These are phyloP conservation scores for Cenchrus purpureus DNA, from an alignment of 176 grass and related monocot genomes.

Conservation along the genomic window DNA sequence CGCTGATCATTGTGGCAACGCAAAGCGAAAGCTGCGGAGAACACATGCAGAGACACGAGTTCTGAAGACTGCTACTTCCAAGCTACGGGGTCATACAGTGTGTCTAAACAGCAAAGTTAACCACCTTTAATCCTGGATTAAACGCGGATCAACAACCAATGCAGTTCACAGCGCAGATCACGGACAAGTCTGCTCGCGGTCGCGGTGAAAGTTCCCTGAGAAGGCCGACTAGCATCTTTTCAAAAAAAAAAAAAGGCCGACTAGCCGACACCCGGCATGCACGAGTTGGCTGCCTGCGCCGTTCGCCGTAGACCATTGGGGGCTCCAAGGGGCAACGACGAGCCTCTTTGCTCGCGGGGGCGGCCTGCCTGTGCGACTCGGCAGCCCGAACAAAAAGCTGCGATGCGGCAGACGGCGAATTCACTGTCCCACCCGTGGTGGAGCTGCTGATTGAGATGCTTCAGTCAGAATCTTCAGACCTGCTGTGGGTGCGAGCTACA, in stretches of 20 bases:
- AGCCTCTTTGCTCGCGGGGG: not conserved
- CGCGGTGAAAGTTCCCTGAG: not conserved
- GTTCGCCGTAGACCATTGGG: conserved; percentile 18
- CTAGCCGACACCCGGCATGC: conserved; percentile 17
- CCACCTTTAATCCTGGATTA: not conserved
- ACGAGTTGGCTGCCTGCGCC: not conserved
- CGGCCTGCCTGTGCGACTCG: conserved; percentile 8
- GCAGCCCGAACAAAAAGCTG: conserved; percentile 18
- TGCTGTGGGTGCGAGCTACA: not conserved
- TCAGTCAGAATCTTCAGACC: not conserved
- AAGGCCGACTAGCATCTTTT: not conserved
- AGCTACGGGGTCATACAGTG: no score
- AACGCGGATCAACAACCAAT: not conserved
- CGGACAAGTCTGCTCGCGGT: not conserved
- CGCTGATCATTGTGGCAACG: not conserved
- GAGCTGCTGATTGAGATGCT: not conserved
- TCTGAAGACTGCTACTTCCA: no score
- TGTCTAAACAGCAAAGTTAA: not conserved
- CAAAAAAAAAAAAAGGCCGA: no score
- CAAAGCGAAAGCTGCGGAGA: not conserved
- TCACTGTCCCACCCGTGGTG: not conserved
- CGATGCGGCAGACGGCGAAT: conserved; percentile 13
- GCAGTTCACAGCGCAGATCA: not conserved
- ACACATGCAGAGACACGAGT: not conserved
- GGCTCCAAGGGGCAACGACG: conserved; percentile 38